Conservation (phyloP, 2,329 filamentous ascomycete genomes). For the Ceratocystis papillata region DNA sequence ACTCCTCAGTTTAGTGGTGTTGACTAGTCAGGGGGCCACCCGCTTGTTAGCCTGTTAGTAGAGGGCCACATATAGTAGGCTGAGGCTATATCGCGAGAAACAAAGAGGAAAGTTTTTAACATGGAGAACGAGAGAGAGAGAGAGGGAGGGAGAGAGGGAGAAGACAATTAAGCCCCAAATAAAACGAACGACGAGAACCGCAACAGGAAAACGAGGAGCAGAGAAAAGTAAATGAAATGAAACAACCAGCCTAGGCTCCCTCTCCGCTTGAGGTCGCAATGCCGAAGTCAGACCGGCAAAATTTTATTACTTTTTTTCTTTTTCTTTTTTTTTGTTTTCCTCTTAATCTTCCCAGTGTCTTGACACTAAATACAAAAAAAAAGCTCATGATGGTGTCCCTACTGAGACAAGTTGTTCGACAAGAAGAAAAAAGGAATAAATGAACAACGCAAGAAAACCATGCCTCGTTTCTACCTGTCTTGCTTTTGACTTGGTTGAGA, state of each 20-base stretch:
- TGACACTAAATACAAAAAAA: neutral
- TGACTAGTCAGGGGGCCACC: slow-evolving; percentile 15
- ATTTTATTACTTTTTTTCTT: neutral
- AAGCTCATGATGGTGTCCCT: neutral
- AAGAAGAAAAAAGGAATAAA: neutral
- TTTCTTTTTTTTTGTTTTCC: neutral
- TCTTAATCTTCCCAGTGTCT: neutral
- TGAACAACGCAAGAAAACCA: neutral
- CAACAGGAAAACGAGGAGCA: neutral
- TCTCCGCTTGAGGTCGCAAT: slow-evolving; percentile 9
- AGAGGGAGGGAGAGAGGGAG: neutral
- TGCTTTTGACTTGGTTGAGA: neutral
- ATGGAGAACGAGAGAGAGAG: too few species aligned
- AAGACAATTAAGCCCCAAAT: neutral
- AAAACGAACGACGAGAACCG: neutral
- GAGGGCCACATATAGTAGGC: slow-evolving; percentile 3
- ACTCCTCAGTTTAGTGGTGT: slow-evolving; percentile 4
- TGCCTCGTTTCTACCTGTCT: neutral
- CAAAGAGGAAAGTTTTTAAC: neutral
- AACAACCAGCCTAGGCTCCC: neutral
- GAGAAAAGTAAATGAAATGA: slow-evolving; percentile 5
- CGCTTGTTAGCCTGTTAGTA: slow-evolving; percentile 11
- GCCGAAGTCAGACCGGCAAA: slow-evolving; percentile 11
- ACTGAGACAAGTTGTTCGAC: neutral
- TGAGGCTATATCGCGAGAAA: neutral